Evolutionary conservation across 164 flowering plant species (phyloP), one percentile per base, ranked within the genome.

Genomic region (Nymphaea colorata): DNA sequence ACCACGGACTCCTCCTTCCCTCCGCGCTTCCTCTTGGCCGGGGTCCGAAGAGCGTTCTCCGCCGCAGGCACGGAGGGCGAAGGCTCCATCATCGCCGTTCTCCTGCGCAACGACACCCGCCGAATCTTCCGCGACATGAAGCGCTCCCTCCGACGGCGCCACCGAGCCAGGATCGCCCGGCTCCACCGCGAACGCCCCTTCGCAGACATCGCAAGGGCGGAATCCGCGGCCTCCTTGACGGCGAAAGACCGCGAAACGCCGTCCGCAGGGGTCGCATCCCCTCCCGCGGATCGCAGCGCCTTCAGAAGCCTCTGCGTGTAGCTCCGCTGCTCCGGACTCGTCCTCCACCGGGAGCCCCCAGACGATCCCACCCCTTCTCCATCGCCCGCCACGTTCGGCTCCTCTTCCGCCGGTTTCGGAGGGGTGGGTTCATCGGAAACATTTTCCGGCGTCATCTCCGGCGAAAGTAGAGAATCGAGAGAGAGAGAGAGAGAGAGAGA

Each of bases 131-230:
- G 8, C 8, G 57, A 51, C 3, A 51, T 15, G 57, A 51, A 51
- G 3, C 57, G 8, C 57, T 51, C 57, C 57, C 12, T 8, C 3
- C 57, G 57, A 15, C 57, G 57, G 14, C 57, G 57, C 62, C 91
- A 75, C 72, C 70, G 81, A 11, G 79, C 73, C 64, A 87, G 76
- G 15, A 89, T 86, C 18, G 93, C 88, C 16, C 93, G 74, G 79
- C 96, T 89, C 96, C 96, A 89, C 73, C 88, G 67, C 5, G 86
- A 83, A 44, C 81, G 74, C n/a, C 96, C 93, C 61, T 75, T 78
- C 0, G 91, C 96, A 0, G 96, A 75, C 8, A 75, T 74, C 11
- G 96, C 96, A 3, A 90, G 72, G 4, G 77, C 84, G 18, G 82
- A 73, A 59, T 90, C 87, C 12, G 93, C 93, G 0, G 87, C 85